These are phyloP conservation scores for Meira nashicola DNA, from an alignment of 1,284 basidiomycete species.

Conservation along the genomic window DNA sequence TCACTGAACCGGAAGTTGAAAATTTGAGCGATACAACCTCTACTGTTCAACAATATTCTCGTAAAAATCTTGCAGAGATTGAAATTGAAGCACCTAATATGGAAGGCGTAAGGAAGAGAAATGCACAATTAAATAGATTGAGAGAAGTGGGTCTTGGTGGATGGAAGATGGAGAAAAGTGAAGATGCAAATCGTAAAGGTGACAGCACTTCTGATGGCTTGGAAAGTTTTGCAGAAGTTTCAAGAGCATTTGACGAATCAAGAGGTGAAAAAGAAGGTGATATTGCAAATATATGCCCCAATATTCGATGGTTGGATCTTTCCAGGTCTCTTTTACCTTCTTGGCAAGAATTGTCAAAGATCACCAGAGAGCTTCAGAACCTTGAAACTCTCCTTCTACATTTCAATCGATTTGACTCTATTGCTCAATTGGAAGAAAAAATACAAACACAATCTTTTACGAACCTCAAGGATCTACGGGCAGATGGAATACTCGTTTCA, in stretches of 20 bases:
- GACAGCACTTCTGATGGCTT: background rate
- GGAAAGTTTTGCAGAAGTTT: conserved; percentile 52
- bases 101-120: conserved; percentile 67
- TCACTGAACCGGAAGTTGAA: background rate
- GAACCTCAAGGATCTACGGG: conserved; percentile 63
- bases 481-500: conserved; percentile 68
- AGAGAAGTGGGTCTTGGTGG: conserved; percentile 73
- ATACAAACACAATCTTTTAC: conserved; percentile 3
- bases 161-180: conserved; percentile 14
- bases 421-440: conserved; percentile 17
- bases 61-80: conserved; percentile 57
- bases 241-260: conserved; percentile 58
- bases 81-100: conserved; percentile 80
- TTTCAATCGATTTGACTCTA: conserved; percentile 55
- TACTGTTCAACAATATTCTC: conserved; percentile 55
- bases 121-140: conserved; percentile 66
- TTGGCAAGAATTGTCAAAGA: conserved; percentile 68
- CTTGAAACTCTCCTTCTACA: conserved; percentile 71
- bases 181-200: conserved; percentile 13
- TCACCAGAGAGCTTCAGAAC: conserved; percentile 63
- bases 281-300: conserved; percentile 65
- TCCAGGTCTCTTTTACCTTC: conserved; percentile 69
- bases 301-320: conserved; percentile 72
- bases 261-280: conserved; percentile 58
- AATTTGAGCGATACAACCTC: background rate